These are phyloP conservation scores for Cercophora scortea DNA, from an alignment of 495 filamentous ascomycete genomes.

Conservation along the genomic window DNA sequence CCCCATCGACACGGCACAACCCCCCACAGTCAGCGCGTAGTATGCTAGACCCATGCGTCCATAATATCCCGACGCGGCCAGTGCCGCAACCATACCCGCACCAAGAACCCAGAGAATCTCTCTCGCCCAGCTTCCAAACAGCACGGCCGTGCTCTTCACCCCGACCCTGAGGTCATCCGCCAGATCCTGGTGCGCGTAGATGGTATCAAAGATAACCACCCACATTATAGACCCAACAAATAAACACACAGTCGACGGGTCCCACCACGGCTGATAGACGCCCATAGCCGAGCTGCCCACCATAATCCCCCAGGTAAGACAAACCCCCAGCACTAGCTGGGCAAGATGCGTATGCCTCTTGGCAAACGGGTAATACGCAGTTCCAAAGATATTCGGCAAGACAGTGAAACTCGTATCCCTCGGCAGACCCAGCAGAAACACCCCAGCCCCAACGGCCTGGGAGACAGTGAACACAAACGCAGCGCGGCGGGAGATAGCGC, in stretches of 20 bases:
- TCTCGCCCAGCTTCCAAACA: not conserved
- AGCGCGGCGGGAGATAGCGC: constrained; percentile 28
- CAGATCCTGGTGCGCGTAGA: constrained; percentile 26
- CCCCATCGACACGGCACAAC: constrained; percentile 18
- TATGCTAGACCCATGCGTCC: constrained; percentile 7
- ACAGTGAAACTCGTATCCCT: not conserved
- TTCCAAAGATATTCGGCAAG: not conserved
- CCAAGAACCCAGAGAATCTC: not conserved
- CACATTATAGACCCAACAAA: constrained; percentile 13
- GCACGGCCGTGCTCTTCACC: constrained; percentile 8
- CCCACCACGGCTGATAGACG: not conserved
- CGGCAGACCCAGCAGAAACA: not conserved
- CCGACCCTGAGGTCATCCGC: constrained; percentile 19
- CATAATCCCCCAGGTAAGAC: constrained; percentile 14
- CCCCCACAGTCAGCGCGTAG: constrained; percentile 19
- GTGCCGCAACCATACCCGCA: not conserved
- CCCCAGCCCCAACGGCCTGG: constrained; percentile 7
- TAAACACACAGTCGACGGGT: constrained; percentile 3
- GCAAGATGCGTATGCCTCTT: constrained; percentile 31
- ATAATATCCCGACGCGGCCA: not conserved
- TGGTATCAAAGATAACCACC: constrained; percentile 23
- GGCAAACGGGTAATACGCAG: constrained; percentile 2
- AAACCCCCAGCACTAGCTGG: constrained; percentile 29
- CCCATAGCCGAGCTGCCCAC: constrained; percentile 12
- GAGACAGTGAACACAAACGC: constrained; percentile 24